Base-by-base conservation (phyloP, 2,329 filamentous ascomycete species). In the Xylaria polymorpha region DNA sequence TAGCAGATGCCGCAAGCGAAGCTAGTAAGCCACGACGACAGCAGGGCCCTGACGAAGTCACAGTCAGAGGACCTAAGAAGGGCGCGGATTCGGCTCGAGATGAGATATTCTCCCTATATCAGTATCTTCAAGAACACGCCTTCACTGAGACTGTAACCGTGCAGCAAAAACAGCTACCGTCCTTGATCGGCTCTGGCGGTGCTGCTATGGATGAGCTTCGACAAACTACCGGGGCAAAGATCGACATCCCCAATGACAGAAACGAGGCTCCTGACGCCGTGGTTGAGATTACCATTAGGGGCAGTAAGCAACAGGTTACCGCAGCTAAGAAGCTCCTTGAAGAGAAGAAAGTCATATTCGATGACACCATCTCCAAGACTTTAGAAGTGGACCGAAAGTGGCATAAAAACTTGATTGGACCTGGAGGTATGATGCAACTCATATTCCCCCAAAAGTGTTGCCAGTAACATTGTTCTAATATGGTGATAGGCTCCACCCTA, bases 361-460 rank as follows among this genome's bases (percentile, higher is more conserved):
- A 98, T 76, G 91, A 96, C 73, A 97, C 93, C n/a, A 86, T 98
- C 60, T 89, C 91, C 18, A 90, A 91, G 83, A 94, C 90, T 14
- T 85, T 99, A 58, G 92, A 97, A 41, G 90, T 99, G n/a, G 94
- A 98, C 74, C 93, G 94, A 84, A 97, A 97, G 84, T 90, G 96
- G 81, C 96, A 99, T 83, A 91, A 92, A 81, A 88, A 91, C 63
- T 85, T 99, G 72, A 99, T 99, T 80, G 96, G 96, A 71, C 85
- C 90, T 73, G 92, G 92, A 79, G 96, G 94, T 94, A 87, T 83
- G 92, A 84, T 75, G 10, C 8, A 18, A 37, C 10, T 29, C 44
- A 37, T 1, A 65, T 56, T 51, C 43, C 25, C 25, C 25, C 25
- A 44, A 15, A 61, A 55, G 15, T 35, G 59, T 35, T 61, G 22